Percentiles rank a stretch among this genome's conserved stretches.
These are phyloP conservation scores for Colletotrichum musicola DNA, from an alignment of 2,329 filamentous ascomycete genomes.

Conservation along the genomic window DNA sequence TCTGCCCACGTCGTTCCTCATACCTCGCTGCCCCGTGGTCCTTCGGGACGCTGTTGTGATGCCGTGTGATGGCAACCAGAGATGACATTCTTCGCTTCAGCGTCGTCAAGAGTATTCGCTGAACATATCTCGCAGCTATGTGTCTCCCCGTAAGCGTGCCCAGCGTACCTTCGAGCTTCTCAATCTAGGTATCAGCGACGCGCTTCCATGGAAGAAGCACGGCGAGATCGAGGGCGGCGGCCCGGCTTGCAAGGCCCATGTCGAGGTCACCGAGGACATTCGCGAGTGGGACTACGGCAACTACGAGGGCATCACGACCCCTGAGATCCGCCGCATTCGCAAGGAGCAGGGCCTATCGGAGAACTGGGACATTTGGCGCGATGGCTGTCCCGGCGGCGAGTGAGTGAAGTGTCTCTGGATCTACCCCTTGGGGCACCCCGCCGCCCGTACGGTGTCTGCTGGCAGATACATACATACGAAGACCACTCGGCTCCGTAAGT, in stretches of 20 bases:
- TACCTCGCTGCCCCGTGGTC: too few species aligned
- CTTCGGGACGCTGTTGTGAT: too few species aligned
- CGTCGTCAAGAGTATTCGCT: background rate
- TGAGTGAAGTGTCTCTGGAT: constrained; percentile 56
- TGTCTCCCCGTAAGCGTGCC: constrained; percentile 86
- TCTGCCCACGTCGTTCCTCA: constrained; percentile 32
- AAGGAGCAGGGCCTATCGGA: constrained; percentile 67
- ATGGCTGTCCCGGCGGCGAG: constrained; percentile 89
- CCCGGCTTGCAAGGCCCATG: constrained; percentile 67
- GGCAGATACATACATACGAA: too few species aligned
- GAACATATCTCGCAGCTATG: constrained; percentile 67
- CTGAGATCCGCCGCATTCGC: constrained; percentile 73
- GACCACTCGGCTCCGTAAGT: background rate
- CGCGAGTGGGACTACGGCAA: constrained; percentile 90
- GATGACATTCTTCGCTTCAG: too few species aligned
- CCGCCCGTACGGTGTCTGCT: too few species aligned
- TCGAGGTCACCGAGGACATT: constrained; percentile 79
- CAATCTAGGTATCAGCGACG: constrained; percentile 76
- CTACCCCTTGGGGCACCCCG: background rate
- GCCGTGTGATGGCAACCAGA: too few species aligned
- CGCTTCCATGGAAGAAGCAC: constrained; percentile 77
- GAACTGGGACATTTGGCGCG: constrained; percentile 89
- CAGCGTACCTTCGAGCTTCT: constrained; percentile 93
- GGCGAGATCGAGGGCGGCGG: constrained; percentile 49
- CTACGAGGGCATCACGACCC: constrained; percentile 84